A percentile compares a stretch with the other conserved stretches of the same genome.
These are phyloP conservation scores for Ceratocystis cubensis DNA, from an alignment of 2,329 filamentous ascomycete genomes.

Conservation along the genomic window DNA sequence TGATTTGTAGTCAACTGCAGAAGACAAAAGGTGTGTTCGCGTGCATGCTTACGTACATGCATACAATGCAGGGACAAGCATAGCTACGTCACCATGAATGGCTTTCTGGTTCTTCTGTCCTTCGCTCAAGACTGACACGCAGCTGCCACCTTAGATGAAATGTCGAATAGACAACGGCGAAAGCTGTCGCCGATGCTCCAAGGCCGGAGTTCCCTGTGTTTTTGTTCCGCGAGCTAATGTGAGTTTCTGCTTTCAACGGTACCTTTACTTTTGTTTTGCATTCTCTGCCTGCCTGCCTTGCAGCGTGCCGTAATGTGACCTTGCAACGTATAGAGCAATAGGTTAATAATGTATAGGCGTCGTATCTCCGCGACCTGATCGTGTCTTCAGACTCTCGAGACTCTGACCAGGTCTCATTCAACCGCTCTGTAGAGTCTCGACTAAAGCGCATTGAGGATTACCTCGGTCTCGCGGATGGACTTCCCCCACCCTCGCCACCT, in stretches of 20 bases:
- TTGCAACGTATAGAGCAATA: neutral
- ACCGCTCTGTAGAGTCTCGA: conserved; percentile 21
- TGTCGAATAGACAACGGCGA: conserved; percentile 29
- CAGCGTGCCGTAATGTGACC: no score
- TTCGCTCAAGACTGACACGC: conserved; percentile 24
- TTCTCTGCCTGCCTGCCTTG: no score
- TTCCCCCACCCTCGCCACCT: conserved; percentile 21
- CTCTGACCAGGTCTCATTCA: conserved; percentile 21
- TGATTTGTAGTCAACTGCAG: conserved; percentile 11
- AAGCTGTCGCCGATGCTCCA: conserved; percentile 28
- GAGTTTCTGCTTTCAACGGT: conserved; percentile 21
- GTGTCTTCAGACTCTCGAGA: conserved; percentile 21
- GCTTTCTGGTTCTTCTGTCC: conserved; percentile 23
- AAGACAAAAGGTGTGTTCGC: conserved; percentile 12
- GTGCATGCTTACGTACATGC: no score
- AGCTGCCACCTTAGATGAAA: conserved; percentile 27
- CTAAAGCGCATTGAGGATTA: conserved; percentile 26
- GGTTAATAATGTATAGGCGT: conserved; percentile 18
- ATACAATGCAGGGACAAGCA: neutral
- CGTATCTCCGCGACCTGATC: conserved; percentile 18
- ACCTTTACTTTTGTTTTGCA: neutral
- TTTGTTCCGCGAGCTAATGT: conserved; percentile 33
- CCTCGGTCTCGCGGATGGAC: conserved; percentile 23
- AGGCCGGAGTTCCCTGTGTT: conserved; percentile 30
- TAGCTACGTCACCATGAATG: neutral